Percentiles rank a stretch among this genome's conserved stretches.
Conservation (phyloP, 139 green algal species). For the Chlamydomonas sphaeroides region DNA sequence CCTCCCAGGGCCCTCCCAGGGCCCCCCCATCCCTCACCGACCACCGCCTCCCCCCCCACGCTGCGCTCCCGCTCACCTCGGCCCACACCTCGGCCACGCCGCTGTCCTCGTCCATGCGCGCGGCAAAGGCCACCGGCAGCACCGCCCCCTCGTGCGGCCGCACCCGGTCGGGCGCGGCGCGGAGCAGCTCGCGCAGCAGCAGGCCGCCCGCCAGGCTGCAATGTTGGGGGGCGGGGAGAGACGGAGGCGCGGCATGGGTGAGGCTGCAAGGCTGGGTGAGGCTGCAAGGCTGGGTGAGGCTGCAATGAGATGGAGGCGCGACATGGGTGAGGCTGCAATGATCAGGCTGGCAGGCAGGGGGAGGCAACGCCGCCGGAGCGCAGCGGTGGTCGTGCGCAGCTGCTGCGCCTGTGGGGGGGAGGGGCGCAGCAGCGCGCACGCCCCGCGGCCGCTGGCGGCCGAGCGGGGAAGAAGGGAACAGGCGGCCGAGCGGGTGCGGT, state of each 20-base stretch:
- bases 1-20: neutral
- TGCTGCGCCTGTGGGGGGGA: too few relatives aligned
- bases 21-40: neutral
- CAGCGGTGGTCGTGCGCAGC: too few relatives aligned
- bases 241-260: too few relatives aligned
- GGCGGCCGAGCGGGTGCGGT: too few relatives aligned
- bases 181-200: slow-evolving; percentile 76
- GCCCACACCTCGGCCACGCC: slow-evolving; percentile 72
- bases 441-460: too few relatives aligned
- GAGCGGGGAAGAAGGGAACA: too few relatives aligned
- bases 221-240: too few relatives aligned
- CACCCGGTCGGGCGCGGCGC: slow-evolving; percentile 68
- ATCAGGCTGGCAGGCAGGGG: too few relatives aligned
- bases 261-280: neutral
- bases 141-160: slow-evolving; percentile 50
- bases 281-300: neutral
- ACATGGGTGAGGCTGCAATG: too few relatives aligned
- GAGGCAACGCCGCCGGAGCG: too few relatives aligned
- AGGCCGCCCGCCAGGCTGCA: slow-evolving; percentile 66
- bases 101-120: slow-evolving; percentile 65
- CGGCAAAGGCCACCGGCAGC: slow-evolving; percentile 72
- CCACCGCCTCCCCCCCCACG: neutral
- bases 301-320: neutral
- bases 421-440: too few relatives aligned
- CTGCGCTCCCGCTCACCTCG: too few relatives aligned